Percentiles rank a stretch among this genome's conserved stretches.
Evolutionary conservation across 768 basidiomycete species (phyloP).

Genomic region (Stropharia rugosoannulata): DNA sequence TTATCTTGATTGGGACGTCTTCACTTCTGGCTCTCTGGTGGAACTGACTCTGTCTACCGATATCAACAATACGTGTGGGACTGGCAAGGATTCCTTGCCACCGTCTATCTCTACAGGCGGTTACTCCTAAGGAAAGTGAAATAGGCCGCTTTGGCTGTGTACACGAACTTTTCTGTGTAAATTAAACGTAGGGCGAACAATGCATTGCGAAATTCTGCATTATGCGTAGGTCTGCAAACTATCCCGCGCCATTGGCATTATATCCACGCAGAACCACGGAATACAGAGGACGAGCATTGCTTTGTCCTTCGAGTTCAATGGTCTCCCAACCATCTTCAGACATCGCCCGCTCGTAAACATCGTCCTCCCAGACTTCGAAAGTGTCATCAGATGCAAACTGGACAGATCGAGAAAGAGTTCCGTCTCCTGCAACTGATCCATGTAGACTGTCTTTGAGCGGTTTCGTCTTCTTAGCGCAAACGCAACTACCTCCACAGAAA

Average conservation of each 20-base stretch:
- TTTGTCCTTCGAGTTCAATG: neutral
- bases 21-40: constrained; percentile 47
- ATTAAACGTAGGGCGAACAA: neutral
- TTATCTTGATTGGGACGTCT: constrained; percentile 67
- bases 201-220: neutral
- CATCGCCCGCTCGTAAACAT: neutral
- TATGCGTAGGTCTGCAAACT: neutral
- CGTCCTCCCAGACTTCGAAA: neutral
- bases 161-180: neutral
- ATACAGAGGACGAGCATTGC: neutral
- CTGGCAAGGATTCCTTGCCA: constrained; percentile 43
- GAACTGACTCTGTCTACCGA: constrained; percentile 56
- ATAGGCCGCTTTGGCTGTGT: neutral
- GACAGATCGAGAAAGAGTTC: neutral
- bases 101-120: constrained; percentile 69
- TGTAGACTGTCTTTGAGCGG: neutral
- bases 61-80: constrained; percentile 52
- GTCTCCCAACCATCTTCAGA: constrained; percentile 1
- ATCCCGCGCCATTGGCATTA: neutral
- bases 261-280: neutral
- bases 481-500: too few relatives aligned
- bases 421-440: neutral
- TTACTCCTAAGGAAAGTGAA: constrained; percentile 35
- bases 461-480: too few relatives aligned
- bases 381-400: neutral